These are phyloP conservation scores for Fonsecaea pugnacius DNA, from an alignment of 2,329 filamentous ascomycete species.

Conservation along the genomic window DNA sequence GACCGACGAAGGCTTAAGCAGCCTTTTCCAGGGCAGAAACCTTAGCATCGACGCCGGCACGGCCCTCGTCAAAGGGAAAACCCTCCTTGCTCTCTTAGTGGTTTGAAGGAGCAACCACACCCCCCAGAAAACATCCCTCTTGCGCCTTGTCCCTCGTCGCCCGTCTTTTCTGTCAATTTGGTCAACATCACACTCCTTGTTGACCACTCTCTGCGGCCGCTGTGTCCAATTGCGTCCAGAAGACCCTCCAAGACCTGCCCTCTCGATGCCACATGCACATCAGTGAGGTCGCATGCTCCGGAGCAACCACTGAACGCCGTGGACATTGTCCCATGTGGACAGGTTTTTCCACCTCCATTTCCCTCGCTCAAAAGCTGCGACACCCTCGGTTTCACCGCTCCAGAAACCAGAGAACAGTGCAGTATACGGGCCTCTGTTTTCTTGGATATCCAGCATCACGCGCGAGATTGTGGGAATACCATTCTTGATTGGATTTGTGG, in stretches of 20 bases:
- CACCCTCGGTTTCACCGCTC: conserved; percentile 4
- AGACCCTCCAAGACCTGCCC: conserved; percentile 22
- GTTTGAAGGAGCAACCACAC: conserved; percentile 5
- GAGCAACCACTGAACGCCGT: conserved; percentile 20
- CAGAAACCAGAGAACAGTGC: conserved; percentile 1
- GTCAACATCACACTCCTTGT: conserved; percentile 26
- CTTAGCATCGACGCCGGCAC: conserved; percentile 30
- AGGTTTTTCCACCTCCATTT: conserved; percentile 15
- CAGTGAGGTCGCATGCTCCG: conserved; percentile 25
- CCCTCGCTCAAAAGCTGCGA: conserved; percentile 18
- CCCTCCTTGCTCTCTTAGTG: conserved; percentile 1
- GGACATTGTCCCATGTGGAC: conserved; percentile 14
- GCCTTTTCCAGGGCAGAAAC: conserved; percentile 12
- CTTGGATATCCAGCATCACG: conserved; percentile 1
- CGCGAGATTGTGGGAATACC: conserved; percentile 5
- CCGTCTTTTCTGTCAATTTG: conserved; percentile 25
- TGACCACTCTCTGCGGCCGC: conserved; percentile 14
- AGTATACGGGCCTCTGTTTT: conserved; percentile 10
- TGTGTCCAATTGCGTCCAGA: conserved; percentile 25
- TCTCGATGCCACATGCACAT: conserved; percentile 23
- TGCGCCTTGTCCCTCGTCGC: conserved; percentile 23
- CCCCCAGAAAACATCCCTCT: conserved; percentile 13
- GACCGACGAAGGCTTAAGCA: conserved; percentile 13
- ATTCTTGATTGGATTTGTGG: conserved; percentile 13
- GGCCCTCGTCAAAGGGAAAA: conserved; percentile 23